These are phyloP conservation scores for Citrus australasica DNA, from an alignment of 345 rosid genomes.

Conservation along the genomic window DNA sequence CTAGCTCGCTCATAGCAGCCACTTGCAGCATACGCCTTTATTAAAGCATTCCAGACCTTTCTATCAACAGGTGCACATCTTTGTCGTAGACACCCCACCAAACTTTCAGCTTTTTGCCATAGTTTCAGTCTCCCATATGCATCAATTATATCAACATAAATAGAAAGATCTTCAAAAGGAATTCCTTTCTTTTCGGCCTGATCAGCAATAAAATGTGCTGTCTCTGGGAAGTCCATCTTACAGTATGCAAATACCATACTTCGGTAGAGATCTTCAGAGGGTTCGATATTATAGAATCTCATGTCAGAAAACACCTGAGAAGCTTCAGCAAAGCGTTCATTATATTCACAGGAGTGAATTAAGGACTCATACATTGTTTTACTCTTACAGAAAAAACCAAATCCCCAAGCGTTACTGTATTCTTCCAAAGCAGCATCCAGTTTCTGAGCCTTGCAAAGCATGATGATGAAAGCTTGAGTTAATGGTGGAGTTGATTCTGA, in stretches of 20 bases:
- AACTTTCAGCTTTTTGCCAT: constrained; percentile 87
- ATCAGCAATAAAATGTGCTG: constrained; percentile 63
- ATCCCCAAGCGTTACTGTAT: constrained; percentile 43
- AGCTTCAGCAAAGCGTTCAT: constrained; percentile 63
- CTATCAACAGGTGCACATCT: constrained; percentile 49
- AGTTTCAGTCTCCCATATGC: constrained; percentile 68
- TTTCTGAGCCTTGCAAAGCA: constrained; percentile 69
- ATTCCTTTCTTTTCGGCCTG: constrained; percentile 56
- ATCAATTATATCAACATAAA: constrained; percentile 58
- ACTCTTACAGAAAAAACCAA: constrained; percentile 44
- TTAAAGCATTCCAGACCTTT: constrained; percentile 84
- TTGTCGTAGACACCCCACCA: constrained; percentile 71
- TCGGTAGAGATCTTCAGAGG: constrained; percentile 46
- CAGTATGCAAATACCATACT: constrained; percentile 62
- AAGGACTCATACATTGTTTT: constrained; percentile 65
- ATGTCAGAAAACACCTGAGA: constrained; percentile 82
- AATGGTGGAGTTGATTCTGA: constrained; percentile 47
- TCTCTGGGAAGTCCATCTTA: constrained; percentile 82
- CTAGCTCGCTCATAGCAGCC: constrained; percentile 92
- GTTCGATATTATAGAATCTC: constrained; percentile 59
- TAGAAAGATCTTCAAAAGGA: constrained; percentile 39
- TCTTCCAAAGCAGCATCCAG: constrained; percentile 65
- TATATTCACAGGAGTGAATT: constrained; percentile 61
- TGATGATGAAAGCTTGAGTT: constrained; percentile 62
- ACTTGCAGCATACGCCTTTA: constrained; percentile 80